Evolutionary conservation across 441 rosid species (phyloP).

Genomic region (Oxalis stricta): DNA sequence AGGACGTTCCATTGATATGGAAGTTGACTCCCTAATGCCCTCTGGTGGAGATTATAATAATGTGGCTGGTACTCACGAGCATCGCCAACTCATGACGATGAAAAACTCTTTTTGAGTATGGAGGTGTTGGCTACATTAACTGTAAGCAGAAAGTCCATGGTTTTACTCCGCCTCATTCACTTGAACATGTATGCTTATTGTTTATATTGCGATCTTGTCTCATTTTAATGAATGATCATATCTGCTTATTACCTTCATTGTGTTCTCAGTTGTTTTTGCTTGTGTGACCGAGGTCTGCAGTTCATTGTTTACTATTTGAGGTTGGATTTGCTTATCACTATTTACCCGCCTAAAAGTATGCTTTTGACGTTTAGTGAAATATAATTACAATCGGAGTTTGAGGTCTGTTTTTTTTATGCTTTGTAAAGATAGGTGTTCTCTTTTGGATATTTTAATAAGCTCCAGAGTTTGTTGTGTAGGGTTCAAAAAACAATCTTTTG

Average conservation of each 20-base stretch:
- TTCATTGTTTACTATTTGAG: too few relatives aligned
- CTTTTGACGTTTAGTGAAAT: too few relatives aligned
- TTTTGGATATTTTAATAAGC: too few relatives aligned
- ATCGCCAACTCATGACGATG: constrained; percentile 22
- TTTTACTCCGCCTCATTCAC: constrained; percentile 37
- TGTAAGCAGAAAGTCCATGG: constrained; percentile 31
- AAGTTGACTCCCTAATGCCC: neutral
- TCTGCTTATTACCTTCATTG: neutral
- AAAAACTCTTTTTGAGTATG: constrained; percentile 28
- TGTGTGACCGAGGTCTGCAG: too few relatives aligned
- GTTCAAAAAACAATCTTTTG: too few relatives aligned
- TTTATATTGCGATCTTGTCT: neutral
- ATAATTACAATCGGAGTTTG: too few relatives aligned
- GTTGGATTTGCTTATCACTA: too few relatives aligned
- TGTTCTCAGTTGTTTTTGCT: too few relatives aligned
- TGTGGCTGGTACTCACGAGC: constrained; percentile 21
- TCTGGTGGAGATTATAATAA: constrained; percentile 7
- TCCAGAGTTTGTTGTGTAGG: too few relatives aligned
- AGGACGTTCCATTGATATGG: constrained; percentile 20
- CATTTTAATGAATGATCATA: neutral
- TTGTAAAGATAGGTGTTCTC: too few relatives aligned
- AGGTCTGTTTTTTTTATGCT: too few relatives aligned
- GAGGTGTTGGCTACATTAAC: constrained; percentile 36
- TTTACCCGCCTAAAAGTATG: too few relatives aligned
- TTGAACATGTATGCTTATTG: constrained; percentile 37